These are phyloP conservation scores for Cicer arietinum DNA, from an alignment of 306 rosid species.

Conservation along the genomic window DNA sequence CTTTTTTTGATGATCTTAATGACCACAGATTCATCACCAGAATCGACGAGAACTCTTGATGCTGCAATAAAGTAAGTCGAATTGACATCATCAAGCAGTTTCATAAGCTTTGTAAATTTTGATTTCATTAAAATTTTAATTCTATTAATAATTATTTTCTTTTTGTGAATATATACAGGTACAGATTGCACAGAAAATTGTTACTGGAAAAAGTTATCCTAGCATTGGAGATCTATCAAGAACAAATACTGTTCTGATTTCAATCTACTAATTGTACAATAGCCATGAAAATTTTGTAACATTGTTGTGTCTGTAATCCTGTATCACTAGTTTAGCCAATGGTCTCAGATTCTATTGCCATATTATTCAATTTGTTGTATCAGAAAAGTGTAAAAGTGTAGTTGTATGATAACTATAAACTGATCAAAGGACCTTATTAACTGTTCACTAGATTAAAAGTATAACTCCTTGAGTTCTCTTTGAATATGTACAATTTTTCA, in stretches of 20 bases:
- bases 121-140: slow-evolving; percentile 21
- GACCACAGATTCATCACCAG: slow-evolving; percentile 69
- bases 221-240: slow-evolving; percentile 83
- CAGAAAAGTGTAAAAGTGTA: background rate
- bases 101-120: slow-evolving; percentile 24
- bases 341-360: background rate
- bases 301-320: background rate
- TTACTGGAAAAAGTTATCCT: slow-evolving; percentile 71
- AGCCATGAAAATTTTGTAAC: slow-evolving; percentile 50
- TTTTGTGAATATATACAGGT: slow-evolving; percentile 59
- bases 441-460: background rate
- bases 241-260: slow-evolving; percentile 65
- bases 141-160: slow-evolving; percentile 17
- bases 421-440: background rate
- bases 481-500: too few relatives aligned
- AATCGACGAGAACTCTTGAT: slow-evolving; percentile 66
- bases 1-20: slow-evolving; percentile 2
- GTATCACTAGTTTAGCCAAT: slow-evolving; percentile 4
- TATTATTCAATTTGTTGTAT: slow-evolving; percentile 8
- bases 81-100: slow-evolving; percentile 35
- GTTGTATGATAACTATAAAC: background rate
- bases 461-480: too few relatives aligned
- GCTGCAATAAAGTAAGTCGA: slow-evolving; percentile 71
- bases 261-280: slow-evolving; percentile 23
- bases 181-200: slow-evolving; percentile 81